Evolutionary conservation across 331 rosid genomes (phyloP).

Genomic region (Saraca asoca): DNA sequence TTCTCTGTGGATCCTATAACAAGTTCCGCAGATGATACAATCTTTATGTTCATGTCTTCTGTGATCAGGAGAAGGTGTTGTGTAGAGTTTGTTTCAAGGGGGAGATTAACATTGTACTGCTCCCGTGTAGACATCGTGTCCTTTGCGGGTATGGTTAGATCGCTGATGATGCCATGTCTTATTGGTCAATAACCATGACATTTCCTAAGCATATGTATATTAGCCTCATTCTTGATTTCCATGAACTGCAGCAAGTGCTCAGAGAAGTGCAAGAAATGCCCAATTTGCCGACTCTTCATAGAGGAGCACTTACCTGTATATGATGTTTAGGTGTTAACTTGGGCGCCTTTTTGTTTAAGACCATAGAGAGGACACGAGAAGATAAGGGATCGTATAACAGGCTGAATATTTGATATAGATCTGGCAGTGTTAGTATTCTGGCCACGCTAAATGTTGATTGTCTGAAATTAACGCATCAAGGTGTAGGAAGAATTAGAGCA

Average conservation of each 20-base stretch:
- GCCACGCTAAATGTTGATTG: constrained; percentile 19
- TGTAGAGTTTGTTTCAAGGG: constrained; percentile 93
- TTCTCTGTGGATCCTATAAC: constrained; percentile 18
- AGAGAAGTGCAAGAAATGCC: constrained; percentile 84
- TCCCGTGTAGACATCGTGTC: constrained; percentile 89
- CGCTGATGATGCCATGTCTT: not conserved
- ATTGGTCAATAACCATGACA: constrained; percentile 17
- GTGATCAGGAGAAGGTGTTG: constrained; percentile 80
- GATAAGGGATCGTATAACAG: constrained; percentile 21
- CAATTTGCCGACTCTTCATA: constrained; percentile 72
- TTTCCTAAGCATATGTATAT: not conserved
- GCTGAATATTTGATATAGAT: constrained; percentile 40
- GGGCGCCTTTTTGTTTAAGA: constrained; percentile 35
- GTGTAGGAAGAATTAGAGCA: constrained; percentile 31
- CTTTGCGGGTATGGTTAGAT: constrained; percentile 74
- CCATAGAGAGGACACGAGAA: constrained; percentile 38
- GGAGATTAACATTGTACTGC: constrained; percentile 83
- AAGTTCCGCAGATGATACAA: constrained; percentile 16
- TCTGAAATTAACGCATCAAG: constrained; percentile 27
- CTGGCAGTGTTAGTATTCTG: constrained; percentile 19
- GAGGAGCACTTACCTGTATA: constrained; percentile 80
- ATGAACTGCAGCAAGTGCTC: constrained; percentile 75
- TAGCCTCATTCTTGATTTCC: constrained; percentile 28
- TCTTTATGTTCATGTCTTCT: constrained; percentile 23
- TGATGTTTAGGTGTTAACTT: constrained; percentile 68